phyloP scores from a whole-genome alignment of 1,284 basidiomycete genomes.

The Apiotrichum sp. region DNA sequence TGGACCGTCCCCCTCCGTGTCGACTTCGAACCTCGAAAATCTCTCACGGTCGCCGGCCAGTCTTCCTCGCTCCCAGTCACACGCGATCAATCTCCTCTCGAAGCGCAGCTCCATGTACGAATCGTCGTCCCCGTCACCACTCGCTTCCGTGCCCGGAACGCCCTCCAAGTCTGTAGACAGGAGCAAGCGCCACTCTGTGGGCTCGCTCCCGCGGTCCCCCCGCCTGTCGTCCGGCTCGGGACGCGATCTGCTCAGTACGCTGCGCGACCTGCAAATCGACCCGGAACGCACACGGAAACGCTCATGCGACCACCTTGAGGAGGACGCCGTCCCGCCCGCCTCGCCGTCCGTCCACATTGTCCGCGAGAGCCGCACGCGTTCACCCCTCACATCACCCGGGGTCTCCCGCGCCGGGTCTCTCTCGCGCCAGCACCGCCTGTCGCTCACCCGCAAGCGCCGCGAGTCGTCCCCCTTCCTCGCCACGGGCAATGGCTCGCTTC shows the following conservation, averaged over 20 bases:
- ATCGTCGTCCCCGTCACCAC: neutral
- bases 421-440: neutral
- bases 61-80: neutral
- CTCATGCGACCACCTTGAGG: neutral
- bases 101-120: neutral
- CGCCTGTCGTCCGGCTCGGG: neutral
- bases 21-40: neutral
- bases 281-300: neutral
- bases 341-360: neutral
- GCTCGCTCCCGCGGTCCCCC: neutral
- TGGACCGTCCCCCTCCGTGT: no score
- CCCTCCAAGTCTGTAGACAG: neutral
- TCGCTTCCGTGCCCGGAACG: neutral
- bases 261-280: neutral
- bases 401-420: neutral
- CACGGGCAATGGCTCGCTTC: constrained; percentile 3
- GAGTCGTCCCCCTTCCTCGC: neutral
- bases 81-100: neutral
- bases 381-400: neutral
- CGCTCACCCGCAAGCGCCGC: neutral
- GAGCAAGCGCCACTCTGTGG: neutral
- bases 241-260: neutral
- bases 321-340: neutral
- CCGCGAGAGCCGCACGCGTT: neutral
- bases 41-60: neutral